phyloP scores from a whole-genome alignment of 2,329 filamentous ascomycete species.

The Fusarium tjaetaba region DNA sequence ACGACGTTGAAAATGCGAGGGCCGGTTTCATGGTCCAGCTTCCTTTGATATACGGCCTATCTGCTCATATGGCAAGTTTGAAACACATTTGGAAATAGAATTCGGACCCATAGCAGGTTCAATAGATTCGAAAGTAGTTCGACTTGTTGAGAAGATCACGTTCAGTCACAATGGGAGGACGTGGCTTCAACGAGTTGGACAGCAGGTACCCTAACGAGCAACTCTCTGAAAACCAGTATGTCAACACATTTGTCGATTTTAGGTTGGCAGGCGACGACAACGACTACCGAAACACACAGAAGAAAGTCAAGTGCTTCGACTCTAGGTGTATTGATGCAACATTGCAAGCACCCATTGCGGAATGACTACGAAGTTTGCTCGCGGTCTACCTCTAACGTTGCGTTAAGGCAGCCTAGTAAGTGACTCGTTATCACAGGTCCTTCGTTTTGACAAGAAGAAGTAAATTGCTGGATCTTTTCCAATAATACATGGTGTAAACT shows the following conservation, averaged over 20 bases:
- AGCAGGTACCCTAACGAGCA: not conserved
- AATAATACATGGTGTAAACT: slow-evolving; percentile 8
- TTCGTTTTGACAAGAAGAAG: not conserved
- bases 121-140: not conserved
- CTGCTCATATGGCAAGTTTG: not conserved
- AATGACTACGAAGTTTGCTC: not conserved
- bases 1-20: not conserved
- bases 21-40: not conserved
- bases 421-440: not conserved
- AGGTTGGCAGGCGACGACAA: not conserved
- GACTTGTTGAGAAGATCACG: not conserved
- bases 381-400: not conserved
- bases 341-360: not conserved
- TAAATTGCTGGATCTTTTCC: not conserved
- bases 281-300: not conserved
- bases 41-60: not conserved
- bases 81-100: not conserved
- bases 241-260: not conserved
- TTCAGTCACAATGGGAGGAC: not conserved
- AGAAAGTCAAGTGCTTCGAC: not conserved
- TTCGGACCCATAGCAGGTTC: not conserved
- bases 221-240: not conserved
- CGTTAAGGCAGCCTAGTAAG: not conserved
- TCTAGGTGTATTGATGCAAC: not conserved
- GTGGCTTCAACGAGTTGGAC: too few species aligned